Conservation (phyloP, 2,329 filamentous ascomycete species). For the Phaeosphaeria sp. region DNA sequence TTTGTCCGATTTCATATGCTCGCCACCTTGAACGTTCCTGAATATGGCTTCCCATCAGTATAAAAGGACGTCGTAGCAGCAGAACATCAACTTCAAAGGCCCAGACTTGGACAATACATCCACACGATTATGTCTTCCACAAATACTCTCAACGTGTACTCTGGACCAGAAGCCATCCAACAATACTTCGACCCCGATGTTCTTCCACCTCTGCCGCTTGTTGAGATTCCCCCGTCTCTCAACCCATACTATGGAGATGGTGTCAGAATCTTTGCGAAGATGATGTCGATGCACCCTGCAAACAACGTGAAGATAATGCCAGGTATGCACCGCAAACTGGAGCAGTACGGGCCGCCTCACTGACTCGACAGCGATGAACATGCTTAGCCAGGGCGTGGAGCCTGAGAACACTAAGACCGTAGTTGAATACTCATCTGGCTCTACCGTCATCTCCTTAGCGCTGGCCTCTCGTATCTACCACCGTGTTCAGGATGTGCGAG, state of each 20-base stretch:
- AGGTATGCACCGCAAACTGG: conserved; percentile 41
- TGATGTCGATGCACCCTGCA: conserved; percentile 70
- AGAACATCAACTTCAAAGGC: neutral
- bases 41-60: neutral
- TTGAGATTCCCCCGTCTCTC: conserved; percentile 64
- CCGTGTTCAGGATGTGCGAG: conserved; percentile 21
- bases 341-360: neutral
- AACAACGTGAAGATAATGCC: conserved; percentile 72
- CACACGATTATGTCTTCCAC: conserved; percentile 12
- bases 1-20: neutral
- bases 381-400: conserved; percentile 20
- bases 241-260: conserved; percentile 66
- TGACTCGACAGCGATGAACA: conserved; percentile 20
- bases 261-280: conserved; percentile 69
- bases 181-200: conserved; percentile 67
- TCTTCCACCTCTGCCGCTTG: conserved; percentile 65
- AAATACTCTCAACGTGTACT: conserved; percentile 60
- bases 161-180: conserved; percentile 62
- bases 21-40: neutral
- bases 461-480: conserved; percentile 28
- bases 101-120: neutral
- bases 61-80: neutral
- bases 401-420: conserved; percentile 23
- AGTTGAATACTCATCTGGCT: conserved; percentile 28
- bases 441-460: conserved; percentile 30